Evolutionary conservation across 176 grass and related monocot genomes (phyloP).

Genomic region (Phoenix roebelenii): DNA sequence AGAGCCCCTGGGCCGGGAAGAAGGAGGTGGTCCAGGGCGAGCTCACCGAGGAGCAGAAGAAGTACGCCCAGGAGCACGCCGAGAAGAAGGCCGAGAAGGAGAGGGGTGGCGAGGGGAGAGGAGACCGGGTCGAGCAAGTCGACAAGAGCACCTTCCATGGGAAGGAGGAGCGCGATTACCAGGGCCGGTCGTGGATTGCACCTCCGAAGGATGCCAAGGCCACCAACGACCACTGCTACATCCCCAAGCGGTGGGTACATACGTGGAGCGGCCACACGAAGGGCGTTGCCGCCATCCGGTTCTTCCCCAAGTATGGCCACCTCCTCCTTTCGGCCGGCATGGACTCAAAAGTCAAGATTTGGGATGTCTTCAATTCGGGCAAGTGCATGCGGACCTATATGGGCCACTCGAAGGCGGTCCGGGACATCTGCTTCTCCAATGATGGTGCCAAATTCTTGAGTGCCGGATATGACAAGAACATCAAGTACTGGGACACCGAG

Average conservation of each 20-base stretch:
- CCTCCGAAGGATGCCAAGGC: constrained; percentile 92
- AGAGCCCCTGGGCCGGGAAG: constrained; percentile 94
- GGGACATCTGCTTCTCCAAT: constrained; percentile 88
- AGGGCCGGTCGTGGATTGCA: constrained; percentile 90
- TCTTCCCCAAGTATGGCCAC: constrained; percentile 84
- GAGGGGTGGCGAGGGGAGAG: constrained; percentile 53
- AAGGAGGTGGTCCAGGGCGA: constrained; percentile 48
- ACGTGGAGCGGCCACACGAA: constrained; percentile 95
- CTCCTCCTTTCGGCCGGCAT: constrained; percentile 85
- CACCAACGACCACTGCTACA: constrained; percentile 70
- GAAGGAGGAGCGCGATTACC: constrained; percentile 94
- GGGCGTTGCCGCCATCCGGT: constrained; percentile 82
- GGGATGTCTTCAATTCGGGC: constrained; percentile 72
- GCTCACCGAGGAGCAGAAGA: constrained; percentile 85
- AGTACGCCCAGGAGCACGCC: constrained; percentile 81
- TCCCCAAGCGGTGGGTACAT: constrained; percentile 92
- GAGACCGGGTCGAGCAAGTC: constrained; percentile 46
- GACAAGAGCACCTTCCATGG: constrained; percentile 96
- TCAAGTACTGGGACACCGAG: constrained; percentile 99
- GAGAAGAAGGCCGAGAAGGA: constrained; percentile 99
- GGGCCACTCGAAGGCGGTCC: constrained; percentile 90
- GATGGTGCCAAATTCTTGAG: constrained; percentile 92
- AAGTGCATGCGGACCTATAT: constrained; percentile 97
- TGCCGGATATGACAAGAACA: constrained; percentile 94
- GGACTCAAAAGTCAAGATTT: constrained; percentile 98